Evolutionary conservation across 2,329 filamentous ascomycete genomes (phyloP), one percentile per base, ranked within the genome.

Genomic region (Purpureocillium takamizusanense): DNA sequence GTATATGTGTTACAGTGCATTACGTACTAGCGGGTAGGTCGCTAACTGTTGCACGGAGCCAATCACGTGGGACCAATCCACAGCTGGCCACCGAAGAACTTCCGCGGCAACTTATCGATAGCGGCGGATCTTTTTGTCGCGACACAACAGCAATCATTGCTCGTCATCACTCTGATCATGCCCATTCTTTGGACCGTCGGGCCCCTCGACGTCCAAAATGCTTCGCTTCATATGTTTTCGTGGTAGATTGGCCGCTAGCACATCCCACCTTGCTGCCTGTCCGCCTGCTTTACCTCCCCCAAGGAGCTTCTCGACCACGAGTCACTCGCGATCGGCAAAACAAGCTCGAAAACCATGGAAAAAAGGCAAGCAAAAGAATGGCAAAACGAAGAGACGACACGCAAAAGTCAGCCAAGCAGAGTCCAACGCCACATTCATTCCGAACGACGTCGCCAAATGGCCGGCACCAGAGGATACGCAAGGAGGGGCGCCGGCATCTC

Each of bases 181-280:
- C 7, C 27, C 12, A 23, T 16, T 7, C 15, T 21, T 23, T 18
- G 21, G n/a, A 15, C 17, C 21, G 33, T 32, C 15, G 17, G 18
- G 33, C 30, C 16, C 34, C 36, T 31, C 43, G 43, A 31, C 33
- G 35, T 17, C 30, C 36, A 39, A 49, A 38, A 60, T 60, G 57
- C 52, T 60, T 49, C 56, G 56, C 36, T 31, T 46, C 21, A 41
- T 45, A 35, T 45, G 46, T 30, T 37, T 43, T 21, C 38, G 38
- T 36, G 46, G 48, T 39, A 42, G 33, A 28, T 37, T 46, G 45
- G 41, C 41, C 40, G 44, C 35, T 18, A 36, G n/a, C 4, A 15
- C 11, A 21, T 12, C 14, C 27, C 32, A 16, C 27, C 25, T 15
- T 16, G 23, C 18, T n/a, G 4, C 18, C 12, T n/a, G 12, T 11